Conservation (phyloP, 2,329 filamentous ascomycete genomes). For the Cadophora gregata region DNA sequence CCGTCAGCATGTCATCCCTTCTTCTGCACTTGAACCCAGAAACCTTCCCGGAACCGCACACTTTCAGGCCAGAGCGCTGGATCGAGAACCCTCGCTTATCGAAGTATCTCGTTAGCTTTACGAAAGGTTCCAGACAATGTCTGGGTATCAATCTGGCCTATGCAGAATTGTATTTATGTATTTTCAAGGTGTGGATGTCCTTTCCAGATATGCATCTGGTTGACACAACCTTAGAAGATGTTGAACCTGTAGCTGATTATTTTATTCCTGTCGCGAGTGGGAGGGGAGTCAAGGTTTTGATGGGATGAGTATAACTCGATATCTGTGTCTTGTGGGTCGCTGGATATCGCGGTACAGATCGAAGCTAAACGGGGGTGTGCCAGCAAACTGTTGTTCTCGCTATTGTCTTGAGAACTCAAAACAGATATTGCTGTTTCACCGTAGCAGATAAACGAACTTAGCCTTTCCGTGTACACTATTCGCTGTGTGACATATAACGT, state of each 20-base stretch:
- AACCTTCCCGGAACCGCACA: conserved; percentile 39
- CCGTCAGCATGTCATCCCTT: conserved; percentile 46
- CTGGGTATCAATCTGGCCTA: conserved; percentile 25
- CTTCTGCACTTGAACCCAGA: conserved; percentile 40
- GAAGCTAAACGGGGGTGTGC: no score
- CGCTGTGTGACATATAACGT: no score
- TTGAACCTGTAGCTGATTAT: conserved; percentile 22
- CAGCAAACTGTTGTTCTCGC: no score
- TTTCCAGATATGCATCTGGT: conserved; percentile 22
- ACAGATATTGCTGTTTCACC: no score
- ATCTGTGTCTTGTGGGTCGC: no score
- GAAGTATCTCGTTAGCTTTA: conserved; percentile 44
- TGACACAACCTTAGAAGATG: conserved; percentile 15
- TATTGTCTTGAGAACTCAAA: no score
- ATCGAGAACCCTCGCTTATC: conserved; percentile 45
- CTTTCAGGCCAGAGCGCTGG: conserved; percentile 48
- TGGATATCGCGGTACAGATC: no score
- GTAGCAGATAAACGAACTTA: no score
- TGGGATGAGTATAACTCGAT: not conserved
- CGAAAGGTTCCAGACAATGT: conserved; percentile 21
- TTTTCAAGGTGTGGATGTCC: conserved; percentile 12
- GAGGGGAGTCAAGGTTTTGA: conserved; percentile 15
- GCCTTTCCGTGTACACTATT: no score
- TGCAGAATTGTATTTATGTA: conserved; percentile 23
- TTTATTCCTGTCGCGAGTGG: conserved; percentile 19